Percentiles rank a stretch among this genome's conserved stretches.
Evolutionary conservation across 2,329 filamentous ascomycete genomes (phyloP).

Genomic region (Ilyonectria robusta): DNA sequence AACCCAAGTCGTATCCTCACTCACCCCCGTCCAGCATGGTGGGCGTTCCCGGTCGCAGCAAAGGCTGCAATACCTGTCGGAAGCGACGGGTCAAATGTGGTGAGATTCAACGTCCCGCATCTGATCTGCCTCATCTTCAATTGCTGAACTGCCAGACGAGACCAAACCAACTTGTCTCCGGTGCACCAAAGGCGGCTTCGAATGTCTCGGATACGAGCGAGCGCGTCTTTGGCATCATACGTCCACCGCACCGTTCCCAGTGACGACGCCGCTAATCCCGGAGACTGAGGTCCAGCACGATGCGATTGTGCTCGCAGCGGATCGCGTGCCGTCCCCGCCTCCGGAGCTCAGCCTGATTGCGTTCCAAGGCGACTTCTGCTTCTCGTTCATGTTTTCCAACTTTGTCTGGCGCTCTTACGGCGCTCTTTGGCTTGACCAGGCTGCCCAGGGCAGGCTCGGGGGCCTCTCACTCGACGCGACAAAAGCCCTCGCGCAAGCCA

Average conservation of each 20-base stretch:
- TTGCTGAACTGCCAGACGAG: conserved; percentile 14
- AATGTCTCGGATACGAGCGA: conserved; percentile 28
- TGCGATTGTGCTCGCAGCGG: background rate
- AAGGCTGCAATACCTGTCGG: conserved; percentile 40
- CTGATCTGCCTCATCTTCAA: background rate
- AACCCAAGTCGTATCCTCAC: too few relatives aligned
- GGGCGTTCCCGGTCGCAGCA: conserved; percentile 38
- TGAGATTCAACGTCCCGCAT: conserved; percentile 5
- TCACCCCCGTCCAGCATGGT: conserved; percentile 21
- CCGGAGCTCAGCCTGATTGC: conserved; percentile 36
- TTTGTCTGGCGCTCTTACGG: conserved; percentile 40
- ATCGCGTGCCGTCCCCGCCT: conserved; percentile 26
- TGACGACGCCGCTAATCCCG: background rate
- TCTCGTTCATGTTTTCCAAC: conserved; percentile 39
- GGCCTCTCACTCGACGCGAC: conserved; percentile 29
- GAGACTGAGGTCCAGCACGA: background rate
- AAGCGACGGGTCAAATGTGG: conserved; percentile 37
- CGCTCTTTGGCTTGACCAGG: conserved; percentile 33
- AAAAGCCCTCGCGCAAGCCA: conserved; percentile 26
- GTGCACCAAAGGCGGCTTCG: conserved; percentile 28
- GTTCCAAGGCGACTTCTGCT: conserved; percentile 38
- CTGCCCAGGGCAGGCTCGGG: conserved; percentile 34
- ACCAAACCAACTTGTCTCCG: conserved; percentile 25
- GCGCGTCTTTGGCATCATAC: conserved; percentile 28
- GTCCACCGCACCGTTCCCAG: conserved; percentile 25